Base-by-base conservation (phyloP, 768 basidiomycete genomes). In the Sarcodon sp. region DNA sequence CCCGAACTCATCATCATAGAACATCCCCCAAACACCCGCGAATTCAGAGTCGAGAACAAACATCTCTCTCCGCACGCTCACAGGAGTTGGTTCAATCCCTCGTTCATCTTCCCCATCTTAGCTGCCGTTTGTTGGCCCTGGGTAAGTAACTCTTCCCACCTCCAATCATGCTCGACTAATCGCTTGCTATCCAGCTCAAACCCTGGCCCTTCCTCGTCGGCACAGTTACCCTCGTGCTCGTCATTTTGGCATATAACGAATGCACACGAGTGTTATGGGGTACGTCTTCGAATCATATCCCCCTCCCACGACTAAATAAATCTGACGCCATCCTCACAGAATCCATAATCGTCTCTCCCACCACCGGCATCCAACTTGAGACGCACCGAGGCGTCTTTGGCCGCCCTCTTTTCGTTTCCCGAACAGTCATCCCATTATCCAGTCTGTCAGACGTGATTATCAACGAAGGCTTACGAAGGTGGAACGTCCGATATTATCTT, bases 341-440 rank as follows among this genome's bases (percentile, higher is more conserved):
- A 64, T 86, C 83, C 15, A 64, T 88, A 4, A 61, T 87, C 38
- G 67, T 83, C 35, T 59, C 87, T 41, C 79, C 80, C 7, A 65
- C 69, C 1, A 76, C 83, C 47, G 87, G 87, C 9, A 66, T 90
- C 37, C 87, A 89, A 56, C 62, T 89, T 3, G 85, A 88, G 60
- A 80, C 77, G 0, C 76, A 77, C 61, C 67, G 73, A 47, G 87
- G 84, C 1, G 58, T 80, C 33, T 71, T 71, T 8, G 59, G 61
- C 11, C 50, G 55, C 1, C 57, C 64, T 12, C 49, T 66, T 12
- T 59, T 51, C 43, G 59, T 51, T 6, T 59, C 64, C 4, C 70
- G 75, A 45, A 73, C 61, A 4, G 87, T 89, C 60, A 76, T 88
- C 52, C 78, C 82, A 6, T 59, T 72, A 31, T 59, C 67, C 0